Conservation (phyloP, 176 grass and related monocot genomes). For the Carex littledalei region DNA sequence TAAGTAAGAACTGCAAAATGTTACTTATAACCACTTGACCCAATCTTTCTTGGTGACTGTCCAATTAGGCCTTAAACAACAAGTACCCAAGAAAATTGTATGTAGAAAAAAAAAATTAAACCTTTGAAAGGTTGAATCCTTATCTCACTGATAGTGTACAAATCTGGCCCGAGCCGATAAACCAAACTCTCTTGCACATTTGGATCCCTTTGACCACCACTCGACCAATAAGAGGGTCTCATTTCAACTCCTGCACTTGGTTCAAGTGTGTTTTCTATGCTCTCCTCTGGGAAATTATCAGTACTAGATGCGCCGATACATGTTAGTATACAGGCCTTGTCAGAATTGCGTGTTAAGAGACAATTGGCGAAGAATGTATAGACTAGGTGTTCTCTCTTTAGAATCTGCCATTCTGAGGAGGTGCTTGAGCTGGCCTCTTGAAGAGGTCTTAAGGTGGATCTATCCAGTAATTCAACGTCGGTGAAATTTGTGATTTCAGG, state of each 20-base stretch:
- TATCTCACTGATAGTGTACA: slow-evolving; percentile 62
- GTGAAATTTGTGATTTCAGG: slow-evolving; percentile 56
- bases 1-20: not conserved
- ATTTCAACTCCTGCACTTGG: slow-evolving; percentile 20
- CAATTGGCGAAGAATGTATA: slow-evolving; percentile 48
- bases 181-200: slow-evolving; percentile 49
- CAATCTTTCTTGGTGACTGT: not conserved
- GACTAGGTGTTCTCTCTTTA: slow-evolving; percentile 39
- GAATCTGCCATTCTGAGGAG: slow-evolving; percentile 14
- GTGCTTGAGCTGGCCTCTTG: slow-evolving; percentile 39
- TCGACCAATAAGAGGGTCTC: slow-evolving; percentile 87
- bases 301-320: slow-evolving; percentile 81
- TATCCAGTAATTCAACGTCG: slow-evolving; percentile 21
- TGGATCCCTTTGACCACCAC: slow-evolving; percentile 43
- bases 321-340: slow-evolving; percentile 36
- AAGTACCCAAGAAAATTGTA: not conserved
- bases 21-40: not conserved
- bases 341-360: slow-evolving; percentile 27
- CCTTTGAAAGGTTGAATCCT: slow-evolving; percentile 71
- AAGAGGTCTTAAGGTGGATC: slow-evolving; percentile 11
- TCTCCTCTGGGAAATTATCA: slow-evolving; percentile 78
- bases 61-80: not conserved
- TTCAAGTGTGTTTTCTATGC: slow-evolving; percentile 62
- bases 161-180: slow-evolving; percentile 43
- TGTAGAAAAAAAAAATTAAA: slow-evolving; percentile 11